Conservation (phyloP, 2,329 filamentous ascomycete genomes). For the Pseudomassariella vexata region DNA sequence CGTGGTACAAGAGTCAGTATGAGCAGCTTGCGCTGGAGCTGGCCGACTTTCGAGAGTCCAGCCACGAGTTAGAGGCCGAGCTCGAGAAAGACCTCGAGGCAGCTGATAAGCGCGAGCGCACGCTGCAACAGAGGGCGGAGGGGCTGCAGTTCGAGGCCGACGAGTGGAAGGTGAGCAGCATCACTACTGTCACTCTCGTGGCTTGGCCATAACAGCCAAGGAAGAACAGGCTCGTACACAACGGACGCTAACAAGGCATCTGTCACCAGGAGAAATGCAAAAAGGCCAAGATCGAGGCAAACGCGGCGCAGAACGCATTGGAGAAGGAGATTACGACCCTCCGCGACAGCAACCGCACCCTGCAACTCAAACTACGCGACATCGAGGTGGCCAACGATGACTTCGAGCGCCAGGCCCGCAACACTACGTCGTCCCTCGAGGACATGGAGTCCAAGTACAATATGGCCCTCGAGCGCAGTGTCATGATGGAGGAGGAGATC, state of each 20-base stretch:
- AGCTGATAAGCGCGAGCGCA: conserved; percentile 86
- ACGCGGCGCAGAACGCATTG: conserved; percentile 73
- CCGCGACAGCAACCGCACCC: conserved; percentile 73
- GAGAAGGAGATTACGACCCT: conserved; percentile 95
- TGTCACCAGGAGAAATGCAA: conserved; percentile 79
- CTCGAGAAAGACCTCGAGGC: conserved; percentile 94
- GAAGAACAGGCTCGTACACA: too few relatives aligned
- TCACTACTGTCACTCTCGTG: too few relatives aligned
- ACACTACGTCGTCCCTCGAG: conserved; percentile 92
- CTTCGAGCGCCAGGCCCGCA: conserved; percentile 91
- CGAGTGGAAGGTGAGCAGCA: conserved; percentile 85
- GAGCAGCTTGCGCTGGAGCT: conserved; percentile 87
- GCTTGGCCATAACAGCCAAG: too few relatives aligned
- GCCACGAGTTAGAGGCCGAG: conserved; percentile 88
- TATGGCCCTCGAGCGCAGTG: conserved; percentile 81
- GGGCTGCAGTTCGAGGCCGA: conserved; percentile 82
- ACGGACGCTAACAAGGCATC: conserved; percentile 1
- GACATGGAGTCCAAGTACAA: conserved; percentile 98
- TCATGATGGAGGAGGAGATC: conserved; percentile 94
- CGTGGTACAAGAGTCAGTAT: conserved; percentile 96
- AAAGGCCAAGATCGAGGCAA: conserved; percentile 85
- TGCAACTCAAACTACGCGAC: conserved; percentile 82
- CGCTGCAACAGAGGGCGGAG: conserved; percentile 82
- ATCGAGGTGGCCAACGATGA: conserved; percentile 98
- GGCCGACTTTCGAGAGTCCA: conserved; percentile 88